A percentile compares a stretch with the other conserved stretches of the same genome.
Evolutionary conservation across 345 rosid species (phyloP).

Genomic region (Erysimum cheiranthoides): DNA sequence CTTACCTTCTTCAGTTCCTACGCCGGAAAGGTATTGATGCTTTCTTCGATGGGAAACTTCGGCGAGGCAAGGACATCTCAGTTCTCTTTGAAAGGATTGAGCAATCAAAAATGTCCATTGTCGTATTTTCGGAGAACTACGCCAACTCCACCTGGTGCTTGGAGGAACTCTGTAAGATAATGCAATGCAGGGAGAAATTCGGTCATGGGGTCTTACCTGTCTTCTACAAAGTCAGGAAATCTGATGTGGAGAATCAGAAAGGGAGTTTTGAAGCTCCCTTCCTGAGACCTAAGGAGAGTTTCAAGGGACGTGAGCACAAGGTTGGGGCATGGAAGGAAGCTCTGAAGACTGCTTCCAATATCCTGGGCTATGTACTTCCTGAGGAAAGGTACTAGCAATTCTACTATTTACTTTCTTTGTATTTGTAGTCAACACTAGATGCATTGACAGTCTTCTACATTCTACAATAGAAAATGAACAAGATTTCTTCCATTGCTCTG

Average conservation of each 20-base stretch:
- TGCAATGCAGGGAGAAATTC: constrained; percentile 10
- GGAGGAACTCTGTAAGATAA: constrained; percentile 46
- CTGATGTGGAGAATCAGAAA: constrained; percentile 35
- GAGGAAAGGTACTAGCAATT: constrained; percentile 26
- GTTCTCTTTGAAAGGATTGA: constrained; percentile 36
- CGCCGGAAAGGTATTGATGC: constrained; percentile 17
- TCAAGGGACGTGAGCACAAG: not conserved
- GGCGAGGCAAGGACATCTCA: constrained; percentile 19
- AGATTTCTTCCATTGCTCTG: not conserved
- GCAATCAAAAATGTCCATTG: constrained; percentile 36
- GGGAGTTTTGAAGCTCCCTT: constrained; percentile 39
- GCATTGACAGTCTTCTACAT: not conserved
- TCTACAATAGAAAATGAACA: not conserved
- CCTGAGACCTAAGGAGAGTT: constrained; percentile 15
- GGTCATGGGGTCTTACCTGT: constrained; percentile 39
- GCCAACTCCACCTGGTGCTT: constrained; percentile 48
- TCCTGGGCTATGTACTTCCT: constrained; percentile 25
- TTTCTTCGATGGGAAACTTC: constrained; percentile 36
- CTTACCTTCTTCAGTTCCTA: constrained; percentile 14
- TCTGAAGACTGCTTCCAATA: constrained; percentile 33
- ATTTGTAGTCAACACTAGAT: not conserved
- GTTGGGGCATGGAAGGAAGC: constrained; percentile 35
- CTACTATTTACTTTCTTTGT: not conserved
- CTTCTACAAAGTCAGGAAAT: constrained; percentile 44
- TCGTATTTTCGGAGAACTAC: constrained; percentile 42